A percentile compares a stretch with the other conserved stretches of the same genome.
Conservation (phyloP, 2,329 filamentous ascomycete genomes). For the Paraconiothyrium brasiliense region DNA sequence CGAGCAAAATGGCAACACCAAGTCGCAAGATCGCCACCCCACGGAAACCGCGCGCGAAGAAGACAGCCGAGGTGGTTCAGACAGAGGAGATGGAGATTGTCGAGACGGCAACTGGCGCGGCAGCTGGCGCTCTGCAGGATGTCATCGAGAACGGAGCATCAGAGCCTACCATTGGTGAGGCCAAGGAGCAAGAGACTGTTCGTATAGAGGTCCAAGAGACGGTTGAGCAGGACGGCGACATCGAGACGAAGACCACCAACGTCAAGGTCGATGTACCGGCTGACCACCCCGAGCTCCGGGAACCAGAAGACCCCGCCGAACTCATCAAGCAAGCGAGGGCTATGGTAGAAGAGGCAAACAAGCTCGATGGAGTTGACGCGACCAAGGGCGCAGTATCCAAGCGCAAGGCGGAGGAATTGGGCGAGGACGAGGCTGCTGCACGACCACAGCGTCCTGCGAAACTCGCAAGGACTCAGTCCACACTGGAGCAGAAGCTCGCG, state of each 20-base stretch:
- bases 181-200: slow-evolving; percentile 60
- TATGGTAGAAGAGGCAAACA: slow-evolving; percentile 81
- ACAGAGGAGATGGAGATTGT: slow-evolving; percentile 43
- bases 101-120: slow-evolving; percentile 59
- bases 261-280: slow-evolving; percentile 80
- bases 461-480: slow-evolving; percentile 69
- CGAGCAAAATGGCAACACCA: slow-evolving; percentile 60
- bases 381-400: slow-evolving; percentile 37
- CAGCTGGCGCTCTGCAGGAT: slow-evolving; percentile 54
- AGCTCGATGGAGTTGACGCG: slow-evolving; percentile 51
- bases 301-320: slow-evolving; percentile 78
- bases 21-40: slow-evolving; percentile 61
- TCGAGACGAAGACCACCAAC: slow-evolving; percentile 75
- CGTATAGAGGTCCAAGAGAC: slow-evolving; percentile 76
- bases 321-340: slow-evolving; percentile 88
- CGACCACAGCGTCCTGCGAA: slow-evolving; percentile 67
- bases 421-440: slow-evolving; percentile 60
- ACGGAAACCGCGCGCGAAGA: slow-evolving; percentile 61
- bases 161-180: slow-evolving; percentile 56
- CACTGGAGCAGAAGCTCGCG: slow-evolving; percentile 77
- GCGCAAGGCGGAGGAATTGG: slow-evolving; percentile 66
- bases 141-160: slow-evolving; percentile 43
- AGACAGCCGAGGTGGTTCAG: slow-evolving; percentile 34
- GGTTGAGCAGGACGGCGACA: slow-evolving; percentile 65
- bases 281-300: slow-evolving; percentile 71